Evolutionary conservation across 495 filamentous ascomycete genomes (phyloP).

Genomic region (Talaromyces liani): DNA sequence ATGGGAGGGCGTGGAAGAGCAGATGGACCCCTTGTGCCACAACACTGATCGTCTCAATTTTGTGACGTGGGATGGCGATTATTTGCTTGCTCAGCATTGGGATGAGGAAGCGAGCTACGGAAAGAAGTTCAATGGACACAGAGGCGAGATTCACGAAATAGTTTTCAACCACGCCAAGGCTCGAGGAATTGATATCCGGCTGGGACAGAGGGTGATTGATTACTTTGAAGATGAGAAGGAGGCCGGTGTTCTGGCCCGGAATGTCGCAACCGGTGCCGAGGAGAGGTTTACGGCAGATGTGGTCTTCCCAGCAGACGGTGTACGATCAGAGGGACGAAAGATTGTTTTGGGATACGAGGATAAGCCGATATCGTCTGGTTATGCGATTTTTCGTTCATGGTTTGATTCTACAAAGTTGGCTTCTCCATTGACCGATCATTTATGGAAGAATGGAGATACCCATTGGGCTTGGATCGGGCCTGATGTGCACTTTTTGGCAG

Average conservation of each 20-base stretch:
- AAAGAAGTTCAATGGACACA: constrained; percentile 46
- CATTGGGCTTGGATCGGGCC: constrained; percentile 55
- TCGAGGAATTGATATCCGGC: constrained; percentile 11
- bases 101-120: not conserved
- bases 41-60: not conserved
- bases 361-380: constrained; percentile 50
- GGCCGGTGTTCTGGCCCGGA: constrained; percentile 11
- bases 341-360: constrained; percentile 54
- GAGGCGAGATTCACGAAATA: constrained; percentile 51
- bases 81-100: not conserved
- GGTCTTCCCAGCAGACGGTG: constrained; percentile 11
- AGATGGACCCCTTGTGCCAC: not conserved
- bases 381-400: constrained; percentile 52
- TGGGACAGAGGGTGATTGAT: constrained; percentile 6
- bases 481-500: constrained; percentile 58
- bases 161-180: constrained; percentile 35
- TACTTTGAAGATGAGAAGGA: constrained; percentile 12
- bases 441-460: constrained; percentile 57
- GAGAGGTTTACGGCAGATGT: not conserved
- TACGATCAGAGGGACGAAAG: constrained; percentile 48
- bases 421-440: constrained; percentile 46
- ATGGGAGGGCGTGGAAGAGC: constrained; percentile 27
- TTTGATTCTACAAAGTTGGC: not conserved
- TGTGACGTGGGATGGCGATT: not conserved
- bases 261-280: not conserved